Evolutionary conservation across 73 alveolate genomes (phyloP), one percentile per base, ranked within the genome.

Genomic region (Blepharisma japonicum): DNA sequence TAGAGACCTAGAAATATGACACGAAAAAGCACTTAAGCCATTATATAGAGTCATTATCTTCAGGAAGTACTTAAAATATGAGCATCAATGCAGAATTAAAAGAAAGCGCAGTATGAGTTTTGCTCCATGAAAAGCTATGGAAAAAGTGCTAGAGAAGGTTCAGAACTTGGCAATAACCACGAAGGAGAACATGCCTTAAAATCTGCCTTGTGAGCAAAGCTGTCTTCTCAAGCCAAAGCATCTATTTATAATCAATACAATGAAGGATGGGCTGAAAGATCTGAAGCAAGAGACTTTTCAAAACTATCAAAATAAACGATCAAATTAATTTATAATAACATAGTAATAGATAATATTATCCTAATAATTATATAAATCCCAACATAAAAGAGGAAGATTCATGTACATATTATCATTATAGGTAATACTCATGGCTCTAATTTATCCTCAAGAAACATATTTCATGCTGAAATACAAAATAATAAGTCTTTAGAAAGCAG

Each of bases 221-320:
- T 90, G 83, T 88, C 94, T 51, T 89, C 89, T 5, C 55, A 68
- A n/a, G 93, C 89, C 6, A 87, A 72, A 78, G 90, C 79, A 49
- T 86, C 83, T 50, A 51, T 91, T 45, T 88, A 83, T 78, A 71
- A 66, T 6, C 55, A 55, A 7, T 91, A 85, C 70, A 80, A 71
- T 47, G 71, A 76, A 25, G 97, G 97, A 6, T 56, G 68, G 88
- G 81, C 88, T 25, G n/a, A n/a, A n/a, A n/a, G n/a, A n/a, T n/a
- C n/a, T n/a, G n/a, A n/a, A n/a, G n/a, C n/a, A n/a, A n/a, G n/a
- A n/a, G n/a, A n/a, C n/a, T n/a, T n/a, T n/a, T n/a, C n/a, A n/a
- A n/a, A n/a, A n/a, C n/a, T n/a, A n/a, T n/a, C n/a, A n/a, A n/a
- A n/a, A n/a, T n/a, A n/a, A n/a, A n/a, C n/a, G n/a, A n/a, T n/a